These are phyloP conservation scores for Tirmania nivea DNA, from an alignment of 495 filamentous ascomycete species.

Conservation along the genomic window DNA sequence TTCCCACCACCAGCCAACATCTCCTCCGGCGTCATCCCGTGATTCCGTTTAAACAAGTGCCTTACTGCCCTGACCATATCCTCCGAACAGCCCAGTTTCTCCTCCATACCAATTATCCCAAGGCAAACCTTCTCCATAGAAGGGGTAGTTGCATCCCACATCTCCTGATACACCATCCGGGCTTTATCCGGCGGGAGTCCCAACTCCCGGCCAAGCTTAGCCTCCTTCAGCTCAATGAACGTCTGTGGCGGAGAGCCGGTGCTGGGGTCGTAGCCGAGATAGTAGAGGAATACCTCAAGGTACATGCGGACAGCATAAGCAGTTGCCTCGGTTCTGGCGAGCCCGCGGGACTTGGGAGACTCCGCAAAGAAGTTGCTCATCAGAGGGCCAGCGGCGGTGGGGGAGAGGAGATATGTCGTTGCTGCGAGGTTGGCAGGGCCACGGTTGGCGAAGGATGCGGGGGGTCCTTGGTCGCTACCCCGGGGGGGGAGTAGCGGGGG, in stretches of 20 bases:
- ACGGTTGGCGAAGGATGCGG: background rate
- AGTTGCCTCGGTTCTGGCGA: slow-evolving; percentile 10
- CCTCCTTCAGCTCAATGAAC: slow-evolving; percentile 6
- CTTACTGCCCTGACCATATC: slow-evolving; percentile 9
- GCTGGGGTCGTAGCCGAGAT: slow-evolving; percentile 8
- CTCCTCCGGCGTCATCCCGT: slow-evolving; percentile 8
- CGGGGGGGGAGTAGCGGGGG: background rate
- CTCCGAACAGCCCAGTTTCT: slow-evolving; percentile 7
- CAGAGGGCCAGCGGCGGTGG: background rate
- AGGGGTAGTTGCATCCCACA: slow-evolving; percentile 10
- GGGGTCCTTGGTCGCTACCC: too few species aligned
- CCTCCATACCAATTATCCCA: slow-evolving; percentile 11
- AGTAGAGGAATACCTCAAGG: slow-evolving; percentile 10
- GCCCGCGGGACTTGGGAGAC: background rate
- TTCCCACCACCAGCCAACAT: slow-evolving; percentile 9
- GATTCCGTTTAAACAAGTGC: slow-evolving; percentile 7
- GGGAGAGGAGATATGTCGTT: background rate
- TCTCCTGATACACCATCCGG: slow-evolving; percentile 9
- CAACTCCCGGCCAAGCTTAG: slow-evolving; percentile 1
- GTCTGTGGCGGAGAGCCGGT: background rate
- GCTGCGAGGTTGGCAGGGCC: background rate
- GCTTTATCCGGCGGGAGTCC: slow-evolving; percentile 8
- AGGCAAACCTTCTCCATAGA: slow-evolving; percentile 9
- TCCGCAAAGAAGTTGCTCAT: background rate
- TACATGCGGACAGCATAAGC: slow-evolving; percentile 12